A percentile compares a stretch with the other conserved stretches of the same genome.
Conservation (phyloP, 2,329 filamentous ascomycete genomes). For the Alternaria longipes region DNA sequence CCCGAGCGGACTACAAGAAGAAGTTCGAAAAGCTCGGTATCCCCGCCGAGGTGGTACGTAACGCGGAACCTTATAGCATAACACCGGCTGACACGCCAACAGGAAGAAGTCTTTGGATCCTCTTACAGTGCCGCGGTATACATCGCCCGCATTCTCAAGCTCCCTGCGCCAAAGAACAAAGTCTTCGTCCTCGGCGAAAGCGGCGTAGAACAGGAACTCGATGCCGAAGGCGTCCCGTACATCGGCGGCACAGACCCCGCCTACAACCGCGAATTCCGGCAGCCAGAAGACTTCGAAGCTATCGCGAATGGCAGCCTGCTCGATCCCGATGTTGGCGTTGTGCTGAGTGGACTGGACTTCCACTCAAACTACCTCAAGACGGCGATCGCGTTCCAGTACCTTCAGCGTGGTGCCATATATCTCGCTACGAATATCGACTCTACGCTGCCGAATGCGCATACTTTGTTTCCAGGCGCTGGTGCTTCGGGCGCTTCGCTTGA, state of each 20-base stretch:
- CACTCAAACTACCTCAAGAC: conserved; percentile 96
- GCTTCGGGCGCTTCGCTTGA: conserved; percentile 80
- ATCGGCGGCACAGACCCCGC: conserved; percentile 87
- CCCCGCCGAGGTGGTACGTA: conserved; percentile 69
- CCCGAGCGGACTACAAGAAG: conserved; percentile 88
- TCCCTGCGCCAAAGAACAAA: conserved; percentile 82
- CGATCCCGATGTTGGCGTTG: conserved; percentile 88
- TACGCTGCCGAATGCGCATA: conserved; percentile 81
- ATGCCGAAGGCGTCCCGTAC: conserved; percentile 78
- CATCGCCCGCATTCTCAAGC: conserved; percentile 88
- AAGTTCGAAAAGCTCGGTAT: conserved; percentile 87
- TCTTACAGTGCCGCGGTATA: conserved; percentile 96
- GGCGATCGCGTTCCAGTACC: conserved; percentile 83
- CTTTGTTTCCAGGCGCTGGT: conserved; percentile 91
- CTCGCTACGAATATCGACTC: conserved; percentile 94
- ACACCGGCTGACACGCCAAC: conserved; percentile 12
- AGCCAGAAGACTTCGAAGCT: conserved; percentile 78
- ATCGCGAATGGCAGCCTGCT: conserved; percentile 78
- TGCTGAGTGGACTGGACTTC: conserved; percentile 90
- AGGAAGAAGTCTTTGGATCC: conserved; percentile 95
- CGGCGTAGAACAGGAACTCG: conserved; percentile 89
- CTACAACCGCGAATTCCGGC: conserved; percentile 76
- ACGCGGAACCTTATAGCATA: neutral
- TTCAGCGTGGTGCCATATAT: conserved; percentile 82
- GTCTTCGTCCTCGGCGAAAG: conserved; percentile 93